Base-by-base conservation (phyloP, 2,329 filamentous ascomycete species). In the Blastomyces percursus region DNA sequence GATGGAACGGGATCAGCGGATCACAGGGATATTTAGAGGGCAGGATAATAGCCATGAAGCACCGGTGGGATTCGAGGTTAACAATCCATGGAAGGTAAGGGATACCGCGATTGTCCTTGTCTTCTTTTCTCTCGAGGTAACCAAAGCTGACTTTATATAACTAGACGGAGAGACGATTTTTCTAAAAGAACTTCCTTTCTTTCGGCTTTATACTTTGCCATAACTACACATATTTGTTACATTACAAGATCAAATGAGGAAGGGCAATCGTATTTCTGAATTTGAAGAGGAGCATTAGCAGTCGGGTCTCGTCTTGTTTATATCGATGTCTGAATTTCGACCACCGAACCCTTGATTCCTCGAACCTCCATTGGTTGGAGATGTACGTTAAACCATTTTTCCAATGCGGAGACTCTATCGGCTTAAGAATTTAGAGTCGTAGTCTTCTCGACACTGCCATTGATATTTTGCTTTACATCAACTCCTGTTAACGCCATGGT, bases 21-120 rank as follows among this genome's bases (percentile, higher is more conserved):
- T 87, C 69, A 87, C 85, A 50, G 85, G 85, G 61, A 81, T 78
- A 66, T 70, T 81, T 69, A 78, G 85, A 75, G 84, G 83, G 64
- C 85, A 87, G 72, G 83, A 83, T 62, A 83, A 84, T 74, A 82
- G 79, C 66, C 76, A 80, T 56, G 74, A 76, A 63, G 85, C 85
- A 38, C 84, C 84, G 35, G 74, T 78, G 62, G 84, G 84, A 64
- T 87, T 87, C 75, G 84, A 86, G 74, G 72, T 86, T 70, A 87
- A 82, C 81, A 86, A 86, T 75, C 82, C 82, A 66, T 87, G 85
- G 85, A 84, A 82, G 80, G 84, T 86, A 80, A 63, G 80, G 48
- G 60, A 48, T 27, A 3, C 38, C 8, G 27, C 46, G 24, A 5
- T 42, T 9, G 46, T 12, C 48, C 38, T n/a, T 58, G 32, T 48